Evolutionary conservation across 2,329 filamentous ascomycete species (phyloP), one percentile per base, ranked within the genome.

Genomic region (Arthrobotrys pseudoclavata): DNA sequence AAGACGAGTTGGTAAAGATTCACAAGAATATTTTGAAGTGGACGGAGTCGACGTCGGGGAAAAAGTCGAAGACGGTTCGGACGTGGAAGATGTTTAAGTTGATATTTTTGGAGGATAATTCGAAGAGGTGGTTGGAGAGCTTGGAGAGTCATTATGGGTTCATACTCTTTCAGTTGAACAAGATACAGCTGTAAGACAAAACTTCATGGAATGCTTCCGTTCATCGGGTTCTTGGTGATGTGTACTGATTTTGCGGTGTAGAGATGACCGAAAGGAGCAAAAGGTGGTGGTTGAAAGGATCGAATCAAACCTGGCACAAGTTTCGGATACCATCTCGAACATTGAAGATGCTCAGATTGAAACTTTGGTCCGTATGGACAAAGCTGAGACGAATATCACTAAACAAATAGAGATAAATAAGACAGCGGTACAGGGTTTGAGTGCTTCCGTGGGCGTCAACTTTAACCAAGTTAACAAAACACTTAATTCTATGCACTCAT

Each of bases 61-160:
- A 42, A 24, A n/a, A n/a, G 5, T 66, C 52, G 12, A 62, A 34
- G 18, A 34, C 40, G 5, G 12, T 67, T 6, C 13, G 47, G 5
- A 71, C 40, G 4, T 77, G 74, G 74, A 34, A 18, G 6, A 77
- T 63, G 24, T 71, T 77, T 34, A 77, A 77, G 53, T n/a, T 26
- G 4, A 60, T 63, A 2, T 63, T 71, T 34, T 22, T 71, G 34
- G 74, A 66, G 1, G 29, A 67, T 12, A 50, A 71, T 34, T 20
- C 50, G 2, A 70, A 31, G 45, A 71, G 31, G 10, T 62, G 60
- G 34, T 48, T 66, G 12, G 26, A 53, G 24, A 29, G 47, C 6
- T 15, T 71, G 15, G 42, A 45, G 24, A 47, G 37, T 26, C 45
- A 68, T 24, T 53, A 61, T 18, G 50, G 63, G 6, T 22, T 47